A percentile compares a stretch with the other conserved stretches of the same genome.
These are phyloP conservation scores for Camptophora hylomeconis DNA, from an alignment of 2,329 filamentous ascomycete genomes.

Conservation along the genomic window DNA sequence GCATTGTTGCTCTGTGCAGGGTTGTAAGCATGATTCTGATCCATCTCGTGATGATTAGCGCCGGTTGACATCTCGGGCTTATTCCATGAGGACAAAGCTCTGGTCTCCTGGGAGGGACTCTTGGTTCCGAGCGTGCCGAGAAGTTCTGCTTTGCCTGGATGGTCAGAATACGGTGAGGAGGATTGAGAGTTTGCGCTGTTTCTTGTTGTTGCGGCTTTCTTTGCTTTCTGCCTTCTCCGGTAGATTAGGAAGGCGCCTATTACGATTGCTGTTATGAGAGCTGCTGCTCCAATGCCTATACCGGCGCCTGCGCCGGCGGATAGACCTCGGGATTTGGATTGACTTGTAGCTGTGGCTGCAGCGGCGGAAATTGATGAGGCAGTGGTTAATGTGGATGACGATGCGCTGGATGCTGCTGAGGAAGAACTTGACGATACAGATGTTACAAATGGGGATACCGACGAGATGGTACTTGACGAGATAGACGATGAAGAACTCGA, in stretches of 20 bases:
- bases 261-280: background rate
- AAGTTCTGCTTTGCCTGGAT: background rate
- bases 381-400: too few species aligned
- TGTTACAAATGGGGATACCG: too few species aligned
- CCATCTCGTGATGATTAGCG: background rate
- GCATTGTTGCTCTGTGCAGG: background rate
- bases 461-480: too few species aligned
- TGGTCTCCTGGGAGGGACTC: background rate
- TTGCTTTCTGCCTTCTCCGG: slow-evolving; percentile 1
- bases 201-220: background rate
- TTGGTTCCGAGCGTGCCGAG: background rate
- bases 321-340: background rate
- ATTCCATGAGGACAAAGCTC: background rate
- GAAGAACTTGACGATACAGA: too few species aligned
- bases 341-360: background rate
- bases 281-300: background rate
- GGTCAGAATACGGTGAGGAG: too few species aligned
- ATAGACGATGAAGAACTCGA: too few species aligned
- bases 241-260: background rate
- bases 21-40: background rate
- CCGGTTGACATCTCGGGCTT: background rate
- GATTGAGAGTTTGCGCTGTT: background rate
- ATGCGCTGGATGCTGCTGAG: too few species aligned
- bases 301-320: background rate
- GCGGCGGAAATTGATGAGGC: too few species aligned